A percentile compares a stretch with the other conserved stretches of the same genome.
Conservation (phyloP, 1,139 yeast species). For the Meyerozyma sp. region DNA sequence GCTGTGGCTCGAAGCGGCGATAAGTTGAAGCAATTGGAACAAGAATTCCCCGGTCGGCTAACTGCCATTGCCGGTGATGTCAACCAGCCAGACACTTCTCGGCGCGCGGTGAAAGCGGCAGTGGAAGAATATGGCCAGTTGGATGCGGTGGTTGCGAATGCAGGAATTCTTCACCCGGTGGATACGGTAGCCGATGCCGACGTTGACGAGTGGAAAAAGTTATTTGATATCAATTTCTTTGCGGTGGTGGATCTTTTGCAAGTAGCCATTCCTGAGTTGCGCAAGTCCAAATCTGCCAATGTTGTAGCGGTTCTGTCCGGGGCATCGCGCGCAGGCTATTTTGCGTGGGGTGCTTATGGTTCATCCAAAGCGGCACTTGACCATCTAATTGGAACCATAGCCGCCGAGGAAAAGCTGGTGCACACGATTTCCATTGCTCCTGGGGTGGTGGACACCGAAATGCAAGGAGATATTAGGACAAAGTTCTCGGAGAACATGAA, state of each 20-base stretch:
- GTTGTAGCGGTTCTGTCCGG: conserved; percentile 82
- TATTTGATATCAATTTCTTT: conserved; percentile 76
- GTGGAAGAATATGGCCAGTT: conserved; percentile 51
- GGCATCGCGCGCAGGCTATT: conserved; percentile 57
- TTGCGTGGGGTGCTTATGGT: conserved; percentile 89
- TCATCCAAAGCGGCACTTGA: conserved; percentile 86
- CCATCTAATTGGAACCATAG: conserved; percentile 61
- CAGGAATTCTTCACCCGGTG: conserved; percentile 85
- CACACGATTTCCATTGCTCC: conserved; percentile 75
- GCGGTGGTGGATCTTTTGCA: conserved; percentile 63
- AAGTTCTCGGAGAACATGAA: conserved; percentile 53
- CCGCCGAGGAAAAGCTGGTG: conserved; percentile 60
- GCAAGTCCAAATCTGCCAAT: conserved; percentile 46
- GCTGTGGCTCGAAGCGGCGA: conserved; percentile 68
- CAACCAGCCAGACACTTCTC: conserved; percentile 33
- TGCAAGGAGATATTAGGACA: conserved; percentile 77
- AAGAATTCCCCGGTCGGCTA: conserved; percentile 47
- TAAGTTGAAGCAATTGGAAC: conserved; percentile 36
- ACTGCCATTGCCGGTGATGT: conserved; percentile 66
- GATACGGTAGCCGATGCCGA: conserved; percentile 46
- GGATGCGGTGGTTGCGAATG: conserved; percentile 75
- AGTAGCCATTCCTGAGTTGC: conserved; percentile 53
- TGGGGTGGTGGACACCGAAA: conserved; percentile 84
- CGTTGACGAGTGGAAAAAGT: conserved; percentile 52
- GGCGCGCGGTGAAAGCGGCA: conserved; percentile 43